Evolutionary conservation across 805 yeast genomes (phyloP), one percentile per base, ranked within the genome.

Genomic region (Komagataella pseudopastoris): DNA sequence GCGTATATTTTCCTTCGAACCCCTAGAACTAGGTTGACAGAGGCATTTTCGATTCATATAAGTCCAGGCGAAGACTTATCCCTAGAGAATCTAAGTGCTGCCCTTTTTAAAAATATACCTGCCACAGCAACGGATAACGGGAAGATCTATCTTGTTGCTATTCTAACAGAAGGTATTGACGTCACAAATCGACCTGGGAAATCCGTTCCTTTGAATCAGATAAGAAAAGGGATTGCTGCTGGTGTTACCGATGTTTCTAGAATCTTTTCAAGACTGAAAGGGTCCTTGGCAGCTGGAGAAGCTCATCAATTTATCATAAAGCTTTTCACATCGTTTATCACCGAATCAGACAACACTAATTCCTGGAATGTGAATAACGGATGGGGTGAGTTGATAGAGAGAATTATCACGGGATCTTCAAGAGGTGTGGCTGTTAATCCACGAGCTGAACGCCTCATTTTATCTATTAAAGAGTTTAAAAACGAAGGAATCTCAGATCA

Each of bases 161-260:
- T 83, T 3, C 68, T 88, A 52, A 82, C 85, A 6, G 96, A 88
- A 63, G 80, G 78, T 48, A 74, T 86, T 49, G 74, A 77, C 45
- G 65, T 82, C 48, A 68, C 69, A 12, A 54, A 60, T 8, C 18
- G 57, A 2, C 52, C 50, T 6, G 63, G 65, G 44, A 62, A 69
- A 47, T 6, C 23, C 8, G n/a, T n/a, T n/a, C 39, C 45, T 6
- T 43, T 51, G 36, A 17, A 46, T 14, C 49, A 48, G 14, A 75
- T 84, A 49, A 80, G 86, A 60, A 81, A 83, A 60, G 96, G 96
- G 52, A 78, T 88, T 14, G 93, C 91, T 44, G 90, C 89, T 3
- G 96, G 96, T 63, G 93, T 85, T 14, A 77, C 88, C 44, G 95
- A 88, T 66, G 82, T 88, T 49, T 80, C 93, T 4, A 76, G 95